Percentiles rank a stretch among this genome's conserved stretches.
Evolutionary conservation across 306 rosid species (phyloP).

Genomic region (Trifolium fragiferum): DNA sequence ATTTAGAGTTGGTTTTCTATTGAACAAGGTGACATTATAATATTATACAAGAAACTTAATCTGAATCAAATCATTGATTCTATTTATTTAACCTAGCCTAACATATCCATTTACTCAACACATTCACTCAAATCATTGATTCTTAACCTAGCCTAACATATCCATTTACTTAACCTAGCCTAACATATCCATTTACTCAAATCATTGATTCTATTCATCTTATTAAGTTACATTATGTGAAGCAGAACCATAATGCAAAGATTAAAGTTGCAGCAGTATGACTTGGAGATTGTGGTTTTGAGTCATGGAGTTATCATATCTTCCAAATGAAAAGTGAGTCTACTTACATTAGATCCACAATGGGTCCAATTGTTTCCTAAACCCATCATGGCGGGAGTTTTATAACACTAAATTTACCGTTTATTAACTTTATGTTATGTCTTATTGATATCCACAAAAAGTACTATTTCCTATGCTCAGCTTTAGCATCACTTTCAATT

Average conservation of each 20-base stretch:
- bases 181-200: conserved; percentile 17
- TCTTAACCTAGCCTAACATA: conserved; percentile 20
- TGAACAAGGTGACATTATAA: conserved; percentile 12
- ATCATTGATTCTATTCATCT: conserved; percentile 33
- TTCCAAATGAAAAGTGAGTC: background rate
- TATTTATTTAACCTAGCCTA: conserved; percentile 20
- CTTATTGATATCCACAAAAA: conserved; percentile 28
- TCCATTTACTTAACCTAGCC: conserved; percentile 25
- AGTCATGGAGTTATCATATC: background rate
- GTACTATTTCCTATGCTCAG: conserved; percentile 1
- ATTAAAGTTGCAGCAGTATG: background rate
- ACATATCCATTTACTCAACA: conserved; percentile 19
- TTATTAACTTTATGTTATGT: background rate
- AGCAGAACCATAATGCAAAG: background rate
- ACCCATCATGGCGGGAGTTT: background rate
- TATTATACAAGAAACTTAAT: background rate
- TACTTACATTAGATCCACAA: background rate
- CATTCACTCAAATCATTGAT: conserved; percentile 11
- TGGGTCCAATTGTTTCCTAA: background rate
- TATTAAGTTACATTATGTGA: conserved; percentile 13
- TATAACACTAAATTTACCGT: background rate
- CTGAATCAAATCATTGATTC: conserved; percentile 1
- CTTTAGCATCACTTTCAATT: background rate
- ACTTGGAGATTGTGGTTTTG: background rate
- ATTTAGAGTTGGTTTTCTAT: conserved; percentile 20